phyloP scores from a whole-genome alignment of 164 flowering plant genomes.

The Sedum album region DNA sequence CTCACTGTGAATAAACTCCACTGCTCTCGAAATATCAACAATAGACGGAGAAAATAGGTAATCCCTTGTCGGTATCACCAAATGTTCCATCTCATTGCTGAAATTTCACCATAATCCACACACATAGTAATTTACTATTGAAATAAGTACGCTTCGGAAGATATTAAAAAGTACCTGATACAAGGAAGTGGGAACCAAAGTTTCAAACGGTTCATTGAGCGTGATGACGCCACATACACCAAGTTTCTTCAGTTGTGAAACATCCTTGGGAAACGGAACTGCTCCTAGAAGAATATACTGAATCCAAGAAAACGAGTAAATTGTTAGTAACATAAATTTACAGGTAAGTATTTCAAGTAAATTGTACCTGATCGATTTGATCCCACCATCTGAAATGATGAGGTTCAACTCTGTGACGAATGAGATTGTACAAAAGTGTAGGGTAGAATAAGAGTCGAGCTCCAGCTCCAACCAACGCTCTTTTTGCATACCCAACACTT shows the following conservation, averaged over 20 bases:
- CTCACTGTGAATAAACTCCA: conserved; percentile 81
- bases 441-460: conserved; percentile 85
- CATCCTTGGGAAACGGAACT: conserved; percentile 89
- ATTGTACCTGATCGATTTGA: conserved; percentile 61
- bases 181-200: conserved; percentile 60
- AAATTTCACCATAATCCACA: too few species aligned
- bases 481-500: conserved; percentile 31
- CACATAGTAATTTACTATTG: too few species aligned
- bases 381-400: conserved; percentile 90
- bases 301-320: background rate
- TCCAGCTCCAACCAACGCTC: conserved; percentile 72
- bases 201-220: conserved; percentile 73
- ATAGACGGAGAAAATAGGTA: conserved; percentile 90
- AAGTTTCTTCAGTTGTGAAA: conserved; percentile 58
- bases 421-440: conserved; percentile 74
- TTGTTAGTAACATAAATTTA: background rate
- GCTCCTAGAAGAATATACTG: conserved; percentile 84
- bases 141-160: background rate
- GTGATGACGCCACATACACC: conserved; percentile 83
- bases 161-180: conserved; percentile 31
- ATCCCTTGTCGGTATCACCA: conserved; percentile 85
- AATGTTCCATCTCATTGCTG: conserved; percentile 75
- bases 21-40: conserved; percentile 58
- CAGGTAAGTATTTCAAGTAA: background rate
- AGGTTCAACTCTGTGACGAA: conserved; percentile 59